Evolutionary conservation across 1,284 basidiomycete genomes (phyloP), one percentile per base, ranked within the genome.

Genomic region (Calocybe gambosa): DNA sequence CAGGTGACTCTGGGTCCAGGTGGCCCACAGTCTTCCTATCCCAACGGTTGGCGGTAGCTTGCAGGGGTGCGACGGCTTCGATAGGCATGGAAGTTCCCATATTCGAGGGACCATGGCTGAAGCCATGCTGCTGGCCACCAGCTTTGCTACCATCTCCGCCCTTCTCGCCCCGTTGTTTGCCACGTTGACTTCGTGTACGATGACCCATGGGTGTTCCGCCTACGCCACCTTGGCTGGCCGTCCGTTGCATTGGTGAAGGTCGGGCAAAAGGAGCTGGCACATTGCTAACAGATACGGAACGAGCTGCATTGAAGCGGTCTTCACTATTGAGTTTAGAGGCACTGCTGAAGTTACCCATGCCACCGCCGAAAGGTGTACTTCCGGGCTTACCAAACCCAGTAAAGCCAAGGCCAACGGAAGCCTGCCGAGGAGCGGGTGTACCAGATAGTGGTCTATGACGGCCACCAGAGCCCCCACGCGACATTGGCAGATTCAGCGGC

Each of bases 41-140:
- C 95, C 95, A 98, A 48, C 92, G 81, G 62, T 94, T 94, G 47
- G 82, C 88, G 13, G 85, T 80, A 29, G 71, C 64, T 58, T 86
- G 83, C 12, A 94, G 77, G 3, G 91, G 92, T 15, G 73, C 84
- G 41, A 93, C 79, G 49, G 78, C 80, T 50, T 87, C 85, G 2
- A 47, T 12, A 3, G 54, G 43, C 9, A 51, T 20, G 3, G 34
- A 39, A 18, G 39, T 43, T 10, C 28, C 34, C 43, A 51, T 50
- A 26, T 26, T 47, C 2, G 49, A 43, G 26, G 48, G 50, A 1
- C 48, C 51, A 33, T 58, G 54, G 5, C 54, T 54, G 21, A 58
- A 56, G 18, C 63, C 65, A 28, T 71, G 61, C 7, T 57, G 57
- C 47, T 68, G 62, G 19, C 51, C 51, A 39, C 53, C 55, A 35